Percentiles rank a stretch among this genome's conserved stretches.
phyloP scores from a whole-genome alignment of 805 yeast genomes.

The Nakazawaea wyomingensis region DNA sequence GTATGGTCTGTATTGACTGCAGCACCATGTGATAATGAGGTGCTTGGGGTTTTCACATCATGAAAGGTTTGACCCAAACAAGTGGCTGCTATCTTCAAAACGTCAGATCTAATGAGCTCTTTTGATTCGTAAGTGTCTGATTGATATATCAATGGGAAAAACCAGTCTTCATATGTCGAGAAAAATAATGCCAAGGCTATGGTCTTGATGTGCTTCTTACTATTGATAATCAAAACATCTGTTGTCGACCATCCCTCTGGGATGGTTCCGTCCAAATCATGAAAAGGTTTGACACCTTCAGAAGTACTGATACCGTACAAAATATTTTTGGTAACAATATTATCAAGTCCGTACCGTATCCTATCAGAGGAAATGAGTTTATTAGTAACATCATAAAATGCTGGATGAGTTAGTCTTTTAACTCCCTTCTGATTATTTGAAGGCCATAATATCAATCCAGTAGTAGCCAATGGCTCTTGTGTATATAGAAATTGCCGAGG shows the following conservation, averaged over 20 bases:
- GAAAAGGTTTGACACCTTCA: neutral
- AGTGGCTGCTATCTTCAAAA: neutral
- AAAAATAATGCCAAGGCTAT: neutral
- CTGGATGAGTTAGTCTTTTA: constrained; percentile 5
- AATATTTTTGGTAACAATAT: neutral
- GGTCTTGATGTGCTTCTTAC: constrained; percentile 1
- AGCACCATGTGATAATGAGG: neutral
- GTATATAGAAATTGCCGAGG: neutral
- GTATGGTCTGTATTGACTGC: neutral
- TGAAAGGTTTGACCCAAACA: neutral
- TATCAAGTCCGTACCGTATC: constrained; percentile 1
- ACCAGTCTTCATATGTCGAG: constrained; percentile 4
- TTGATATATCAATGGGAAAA: constrained; percentile 1
- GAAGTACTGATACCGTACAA: neutral
- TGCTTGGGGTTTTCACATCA: neutral
- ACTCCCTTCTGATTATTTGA: neutral
- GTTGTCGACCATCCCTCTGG: constrained; percentile 1
- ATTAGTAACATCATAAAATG: constrained; percentile 1
- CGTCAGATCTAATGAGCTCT: neutral
- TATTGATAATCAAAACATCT: constrained; percentile 2
- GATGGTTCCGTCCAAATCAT: constrained; percentile 5
- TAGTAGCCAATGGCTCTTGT: neutral
- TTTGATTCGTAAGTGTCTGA: neutral
- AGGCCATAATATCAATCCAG: constrained; percentile 2
- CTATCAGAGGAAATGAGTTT: neutral